phyloP scores from a whole-genome alignment of 2,329 filamentous ascomycete genomes.

The Colletotrichum graminicola region DNA sequence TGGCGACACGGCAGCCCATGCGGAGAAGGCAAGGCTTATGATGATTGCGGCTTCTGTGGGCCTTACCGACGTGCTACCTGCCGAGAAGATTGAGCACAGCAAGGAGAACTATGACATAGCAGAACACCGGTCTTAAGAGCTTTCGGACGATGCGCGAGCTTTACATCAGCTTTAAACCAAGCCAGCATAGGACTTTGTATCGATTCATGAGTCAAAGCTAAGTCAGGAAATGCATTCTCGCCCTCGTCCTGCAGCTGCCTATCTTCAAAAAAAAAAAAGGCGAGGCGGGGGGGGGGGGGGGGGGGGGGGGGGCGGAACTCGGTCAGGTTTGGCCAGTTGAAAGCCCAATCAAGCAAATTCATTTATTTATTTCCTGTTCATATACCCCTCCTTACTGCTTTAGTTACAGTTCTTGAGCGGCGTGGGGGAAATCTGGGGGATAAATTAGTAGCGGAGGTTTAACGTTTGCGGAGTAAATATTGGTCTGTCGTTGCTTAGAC shows the following conservation, averaged over 20 bases:
- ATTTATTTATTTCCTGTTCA: neutral
- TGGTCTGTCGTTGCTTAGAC: neutral
- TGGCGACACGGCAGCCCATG: slow-evolving; percentile 51
- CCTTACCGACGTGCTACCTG: slow-evolving; percentile 39
- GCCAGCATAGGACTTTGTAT: neutral
- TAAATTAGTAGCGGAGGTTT: neutral
- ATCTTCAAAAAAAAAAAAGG: neutral
- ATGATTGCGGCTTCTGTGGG: slow-evolving; percentile 47
- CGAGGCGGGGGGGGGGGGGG: no score
- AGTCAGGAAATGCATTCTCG: neutral
- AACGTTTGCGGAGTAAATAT: neutral
- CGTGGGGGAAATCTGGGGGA: neutral
- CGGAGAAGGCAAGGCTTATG: slow-evolving; percentile 50
- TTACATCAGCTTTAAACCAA: neutral
- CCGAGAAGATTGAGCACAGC: neutral
- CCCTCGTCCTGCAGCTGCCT: neutral
- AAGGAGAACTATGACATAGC: neutral
- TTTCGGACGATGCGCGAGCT: neutral
- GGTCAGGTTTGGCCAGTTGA: neutral
- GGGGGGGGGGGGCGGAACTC: no score
- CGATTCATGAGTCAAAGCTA: neutral
- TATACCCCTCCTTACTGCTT: neutral
- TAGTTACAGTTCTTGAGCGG: neutral
- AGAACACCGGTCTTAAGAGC: neutral
- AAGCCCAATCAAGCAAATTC: neutral